A percentile compares a stretch with the other conserved stretches of the same genome.
These are phyloP conservation scores for Clohesyomyces aquaticus DNA, from an alignment of 495 filamentous ascomycete genomes.

Conservation along the genomic window DNA sequence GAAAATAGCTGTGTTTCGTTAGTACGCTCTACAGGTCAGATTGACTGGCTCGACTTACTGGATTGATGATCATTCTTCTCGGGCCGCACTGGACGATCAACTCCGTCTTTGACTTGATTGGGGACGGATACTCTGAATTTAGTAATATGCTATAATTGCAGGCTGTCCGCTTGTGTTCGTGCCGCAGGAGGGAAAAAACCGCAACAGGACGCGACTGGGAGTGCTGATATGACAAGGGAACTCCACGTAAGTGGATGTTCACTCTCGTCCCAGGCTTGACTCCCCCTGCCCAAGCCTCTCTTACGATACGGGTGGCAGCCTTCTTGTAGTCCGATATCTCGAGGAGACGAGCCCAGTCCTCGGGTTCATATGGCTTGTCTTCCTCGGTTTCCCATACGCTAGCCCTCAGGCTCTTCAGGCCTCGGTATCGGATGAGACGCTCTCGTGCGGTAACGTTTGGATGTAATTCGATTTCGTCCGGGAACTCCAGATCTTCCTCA, in stretches of 20 bases:
- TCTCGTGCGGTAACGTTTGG: constrained; percentile 86
- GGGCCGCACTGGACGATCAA: constrained; percentile 87
- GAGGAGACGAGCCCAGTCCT: constrained; percentile 84
- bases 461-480: constrained; percentile 93
- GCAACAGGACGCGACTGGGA: constrained; percentile 63
- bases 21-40: not conserved
- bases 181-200: constrained; percentile 82
- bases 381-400: constrained; percentile 87
- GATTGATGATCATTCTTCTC: constrained; percentile 78
- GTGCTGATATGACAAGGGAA: constrained; percentile 63
- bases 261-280: constrained; percentile 82
- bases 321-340: constrained; percentile 82
- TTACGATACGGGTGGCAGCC: constrained; percentile 70
- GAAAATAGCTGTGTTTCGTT: constrained; percentile 72
- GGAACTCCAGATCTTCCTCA: constrained; percentile 90
- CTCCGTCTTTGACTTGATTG: constrained; percentile 87
- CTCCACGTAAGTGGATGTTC: constrained; percentile 73
- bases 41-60: constrained; percentile 14
- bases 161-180: constrained; percentile 90
- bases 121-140: constrained; percentile 67
- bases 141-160: constrained; percentile 77
- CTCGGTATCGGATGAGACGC: constrained; percentile 80
- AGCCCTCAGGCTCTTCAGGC: constrained; percentile 83
- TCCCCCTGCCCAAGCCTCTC: constrained; percentile 84
- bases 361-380: constrained; percentile 81